Evolutionary conservation across 305 asterid genomes (phyloP).

Genomic region (Fraxinus albicans): DNA sequence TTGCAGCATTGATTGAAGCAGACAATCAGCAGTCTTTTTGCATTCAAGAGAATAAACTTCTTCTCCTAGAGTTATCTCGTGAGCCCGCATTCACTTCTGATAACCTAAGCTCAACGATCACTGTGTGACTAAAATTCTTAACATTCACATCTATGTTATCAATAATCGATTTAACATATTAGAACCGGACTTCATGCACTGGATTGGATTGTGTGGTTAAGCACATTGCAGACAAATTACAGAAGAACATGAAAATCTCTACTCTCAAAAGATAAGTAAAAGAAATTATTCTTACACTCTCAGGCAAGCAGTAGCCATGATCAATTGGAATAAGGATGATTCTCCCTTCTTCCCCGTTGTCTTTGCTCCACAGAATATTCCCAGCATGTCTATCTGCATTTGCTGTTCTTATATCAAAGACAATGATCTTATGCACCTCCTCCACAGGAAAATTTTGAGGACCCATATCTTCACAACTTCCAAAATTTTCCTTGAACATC

Average conservation of each 20-base stretch:
- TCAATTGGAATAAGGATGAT: constrained; percentile 43
- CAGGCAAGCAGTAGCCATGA: constrained; percentile 58
- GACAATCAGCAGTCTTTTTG: no score
- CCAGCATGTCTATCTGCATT: constrained; percentile 58
- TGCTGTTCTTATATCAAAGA: constrained; percentile 47
- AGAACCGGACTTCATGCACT: neutral
- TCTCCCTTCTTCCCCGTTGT: constrained; percentile 24
- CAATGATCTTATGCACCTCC: constrained; percentile 48
- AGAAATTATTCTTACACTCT: constrained; percentile 33
- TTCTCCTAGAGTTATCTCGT: no score
- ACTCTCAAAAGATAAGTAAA: neutral
- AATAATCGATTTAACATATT: neutral
- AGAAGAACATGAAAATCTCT: neutral
- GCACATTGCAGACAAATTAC: neutral
- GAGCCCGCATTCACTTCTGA: no score
- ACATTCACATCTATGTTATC: no score
- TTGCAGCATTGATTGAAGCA: no score
- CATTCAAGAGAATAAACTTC: no score
- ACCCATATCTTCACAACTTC: constrained; percentile 56
- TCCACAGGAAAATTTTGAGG: constrained; percentile 43
- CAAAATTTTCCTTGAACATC: constrained; percentile 38
- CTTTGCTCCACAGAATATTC: constrained; percentile 36
- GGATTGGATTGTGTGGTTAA: neutral
- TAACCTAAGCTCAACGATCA: no score
- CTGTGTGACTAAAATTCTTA: no score